Conservation (phyloP, 805 yeast genomes). For the Yarrowia porcina region DNA sequence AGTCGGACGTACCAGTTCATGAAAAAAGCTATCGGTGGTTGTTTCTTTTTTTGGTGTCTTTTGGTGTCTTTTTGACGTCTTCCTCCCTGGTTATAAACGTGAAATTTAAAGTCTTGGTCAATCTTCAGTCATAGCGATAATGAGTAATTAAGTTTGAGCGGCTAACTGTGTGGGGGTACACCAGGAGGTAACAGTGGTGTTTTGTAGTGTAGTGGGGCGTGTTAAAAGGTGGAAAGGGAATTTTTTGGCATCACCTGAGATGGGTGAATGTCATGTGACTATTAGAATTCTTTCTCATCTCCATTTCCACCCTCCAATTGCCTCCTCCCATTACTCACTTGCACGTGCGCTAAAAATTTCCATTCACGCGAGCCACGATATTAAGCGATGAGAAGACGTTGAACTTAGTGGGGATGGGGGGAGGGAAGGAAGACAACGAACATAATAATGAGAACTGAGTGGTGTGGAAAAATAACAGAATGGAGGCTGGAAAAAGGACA, state of each 20-base stretch:
- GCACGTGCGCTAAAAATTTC: conserved; percentile 18
- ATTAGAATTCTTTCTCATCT: too few species aligned
- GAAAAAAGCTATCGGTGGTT: too few species aligned
- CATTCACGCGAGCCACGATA: not conserved
- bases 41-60: not conserved
- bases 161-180: conserved; percentile 4
- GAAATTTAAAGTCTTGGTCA: not conserved
- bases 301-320: too few species aligned
- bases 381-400: not conserved
- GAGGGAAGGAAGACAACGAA: not conserved
- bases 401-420: not conserved
- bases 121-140: not conserved
- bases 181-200: too few species aligned
- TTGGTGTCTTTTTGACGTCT: too few species aligned
- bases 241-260: not conserved
- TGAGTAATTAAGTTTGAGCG: conserved; percentile 11
- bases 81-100: too few species aligned
- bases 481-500: too few species aligned
- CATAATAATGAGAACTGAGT: not conserved
- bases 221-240: not conserved
- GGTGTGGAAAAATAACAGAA: too few species aligned
- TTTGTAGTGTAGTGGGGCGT: not conserved
- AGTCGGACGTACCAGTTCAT: conserved; percentile 25
- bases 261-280: not conserved
- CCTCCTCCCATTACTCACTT: too few species aligned